Conservation (phyloP, 345 rosid species). For the Erucastrum elatum region DNA sequence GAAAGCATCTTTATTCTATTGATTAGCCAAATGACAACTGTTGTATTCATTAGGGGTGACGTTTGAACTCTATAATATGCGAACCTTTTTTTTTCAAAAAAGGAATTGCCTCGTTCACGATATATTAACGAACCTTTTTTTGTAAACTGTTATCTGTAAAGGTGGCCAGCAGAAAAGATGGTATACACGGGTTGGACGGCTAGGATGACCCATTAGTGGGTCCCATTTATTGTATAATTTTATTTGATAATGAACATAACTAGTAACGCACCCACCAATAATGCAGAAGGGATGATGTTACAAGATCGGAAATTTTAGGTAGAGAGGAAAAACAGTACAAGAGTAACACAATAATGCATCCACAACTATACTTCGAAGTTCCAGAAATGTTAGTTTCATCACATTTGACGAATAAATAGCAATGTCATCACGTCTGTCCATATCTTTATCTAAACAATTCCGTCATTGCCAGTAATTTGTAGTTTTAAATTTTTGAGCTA, state of each 20-base stretch:
- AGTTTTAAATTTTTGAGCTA: too few relatives aligned
- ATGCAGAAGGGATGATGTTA: neutral
- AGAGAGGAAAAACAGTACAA: neutral
- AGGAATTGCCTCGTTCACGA: too few relatives aligned
- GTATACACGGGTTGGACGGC: slow-evolving; percentile 27
- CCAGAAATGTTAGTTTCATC: neutral
- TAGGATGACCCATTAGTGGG: slow-evolving; percentile 11
- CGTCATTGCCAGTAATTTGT: too few relatives aligned
- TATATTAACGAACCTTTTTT: too few relatives aligned
- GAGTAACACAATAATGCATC: neutral
- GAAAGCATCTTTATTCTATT: neutral
- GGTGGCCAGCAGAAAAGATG: slow-evolving; percentile 31
- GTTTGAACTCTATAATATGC: neutral
- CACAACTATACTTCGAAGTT: neutral
- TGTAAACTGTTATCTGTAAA: slow-evolving; percentile 9
- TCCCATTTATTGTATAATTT: slow-evolving; percentile 3
- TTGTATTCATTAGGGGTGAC: neutral
- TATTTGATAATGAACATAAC: neutral
- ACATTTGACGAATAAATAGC: neutral
- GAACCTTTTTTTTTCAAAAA: neutral
- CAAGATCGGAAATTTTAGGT: slow-evolving; percentile 4
- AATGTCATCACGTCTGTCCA: too few relatives aligned
- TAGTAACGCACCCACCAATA: slow-evolving; percentile 8
- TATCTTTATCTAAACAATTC: neutral
- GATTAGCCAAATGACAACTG: neutral